Evolutionary conservation across 2,329 filamentous ascomycete species (phyloP).

Genomic region (Ophiostoma angusticollis): DNA sequence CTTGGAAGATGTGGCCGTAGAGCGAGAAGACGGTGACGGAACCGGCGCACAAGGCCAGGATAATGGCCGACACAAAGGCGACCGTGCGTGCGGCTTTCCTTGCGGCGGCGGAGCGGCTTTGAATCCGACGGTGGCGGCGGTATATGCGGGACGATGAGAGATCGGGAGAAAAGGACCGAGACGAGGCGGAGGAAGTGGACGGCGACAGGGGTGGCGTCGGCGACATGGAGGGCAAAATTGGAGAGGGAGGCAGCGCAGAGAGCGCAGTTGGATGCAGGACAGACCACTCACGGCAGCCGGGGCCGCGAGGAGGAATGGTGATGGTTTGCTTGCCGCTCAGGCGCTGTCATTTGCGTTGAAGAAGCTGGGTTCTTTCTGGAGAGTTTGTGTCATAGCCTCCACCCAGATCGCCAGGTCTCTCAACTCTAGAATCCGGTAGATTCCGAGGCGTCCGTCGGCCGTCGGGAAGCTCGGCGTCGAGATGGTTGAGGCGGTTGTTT

Average conservation of each 20-base stretch:
- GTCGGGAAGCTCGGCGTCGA: too few relatives aligned
- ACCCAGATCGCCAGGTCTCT: too few relatives aligned
- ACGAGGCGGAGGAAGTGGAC: conserved; percentile 6
- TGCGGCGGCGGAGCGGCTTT: conserved; percentile 8
- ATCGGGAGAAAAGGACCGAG: conserved; percentile 8
- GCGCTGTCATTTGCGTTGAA: too few relatives aligned
- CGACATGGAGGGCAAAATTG: conserved; percentile 1
- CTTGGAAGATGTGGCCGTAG: conserved; percentile 83
- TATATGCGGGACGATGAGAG: conserved; percentile 5
- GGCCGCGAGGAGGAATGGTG: too few relatives aligned
- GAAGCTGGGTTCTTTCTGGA: too few relatives aligned
- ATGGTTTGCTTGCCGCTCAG: too few relatives aligned
- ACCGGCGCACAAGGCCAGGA: conserved; percentile 63
- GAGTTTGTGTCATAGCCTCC: too few relatives aligned
- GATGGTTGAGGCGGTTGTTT: too few relatives aligned
- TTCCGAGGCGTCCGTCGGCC: too few relatives aligned
- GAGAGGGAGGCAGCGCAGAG: neutral
- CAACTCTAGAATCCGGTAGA: too few relatives aligned
- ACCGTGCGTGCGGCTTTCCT: conserved; percentile 26
- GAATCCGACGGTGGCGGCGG: conserved; percentile 3
- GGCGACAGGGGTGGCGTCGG: conserved; percentile 5
- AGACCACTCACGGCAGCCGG: too few relatives aligned
- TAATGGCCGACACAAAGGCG: conserved; percentile 41
- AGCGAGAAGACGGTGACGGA: conserved; percentile 90
- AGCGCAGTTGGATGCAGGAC: too few relatives aligned